A percentile compares a stretch with the other conserved stretches of the same genome.
Conservation (phyloP, 768 basidiomycete species). For the Hortiboletus flavorubellus region DNA sequence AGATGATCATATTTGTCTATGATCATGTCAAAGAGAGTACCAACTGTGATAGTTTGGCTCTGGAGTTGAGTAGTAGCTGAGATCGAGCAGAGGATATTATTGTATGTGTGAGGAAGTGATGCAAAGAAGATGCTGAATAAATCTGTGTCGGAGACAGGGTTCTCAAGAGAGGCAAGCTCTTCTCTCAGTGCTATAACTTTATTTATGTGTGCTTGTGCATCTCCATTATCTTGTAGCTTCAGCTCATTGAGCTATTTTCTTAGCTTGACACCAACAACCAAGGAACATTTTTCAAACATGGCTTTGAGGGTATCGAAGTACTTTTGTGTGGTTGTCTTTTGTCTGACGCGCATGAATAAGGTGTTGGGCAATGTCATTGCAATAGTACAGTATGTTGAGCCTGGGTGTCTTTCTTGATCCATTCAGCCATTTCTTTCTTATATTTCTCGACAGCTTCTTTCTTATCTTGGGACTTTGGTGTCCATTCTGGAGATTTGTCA, state of each 20-base stretch:
- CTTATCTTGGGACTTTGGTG: no score
- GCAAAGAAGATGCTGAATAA: neutral
- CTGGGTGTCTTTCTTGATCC: no score
- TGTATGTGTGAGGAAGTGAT: neutral
- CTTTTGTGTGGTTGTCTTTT: no score
- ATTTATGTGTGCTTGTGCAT: neutral
- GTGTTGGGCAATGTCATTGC: no score
- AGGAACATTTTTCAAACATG: neutral
- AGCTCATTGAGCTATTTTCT: neutral
- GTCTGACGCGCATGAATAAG: no score
- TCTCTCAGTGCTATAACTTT: neutral
- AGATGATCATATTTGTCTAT: neutral
- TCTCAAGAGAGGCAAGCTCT: neutral
- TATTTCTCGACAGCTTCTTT: neutral
- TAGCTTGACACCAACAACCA: neutral
- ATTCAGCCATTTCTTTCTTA: neutral
- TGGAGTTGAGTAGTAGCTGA: neutral
- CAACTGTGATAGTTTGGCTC: neutral
- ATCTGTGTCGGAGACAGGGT: neutral
- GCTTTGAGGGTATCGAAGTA: no score
- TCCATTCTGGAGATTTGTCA: no score
- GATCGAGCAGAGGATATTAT: neutral
- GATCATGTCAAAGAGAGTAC: neutral
- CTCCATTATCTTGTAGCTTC: neutral
- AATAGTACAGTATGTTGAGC: no score